These are phyloP conservation scores for Termitomyces sp. DNA, from an alignment of 768 basidiomycete genomes.

Conservation along the genomic window DNA sequence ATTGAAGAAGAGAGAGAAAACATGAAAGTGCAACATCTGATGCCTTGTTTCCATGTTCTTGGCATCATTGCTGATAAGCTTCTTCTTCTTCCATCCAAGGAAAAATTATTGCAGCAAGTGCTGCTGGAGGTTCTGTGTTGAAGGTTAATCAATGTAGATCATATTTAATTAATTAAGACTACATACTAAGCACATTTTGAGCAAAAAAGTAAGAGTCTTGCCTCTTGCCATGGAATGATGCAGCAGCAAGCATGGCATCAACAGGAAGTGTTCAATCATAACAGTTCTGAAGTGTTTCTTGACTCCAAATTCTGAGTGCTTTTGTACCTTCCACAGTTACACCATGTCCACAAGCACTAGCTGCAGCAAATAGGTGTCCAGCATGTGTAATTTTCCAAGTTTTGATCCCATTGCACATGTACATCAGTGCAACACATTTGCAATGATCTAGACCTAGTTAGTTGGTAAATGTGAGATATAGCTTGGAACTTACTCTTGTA, in stretches of 20 bases:
- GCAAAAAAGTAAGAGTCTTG: slow-evolving; percentile 19
- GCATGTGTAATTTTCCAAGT: slow-evolving; percentile 7
- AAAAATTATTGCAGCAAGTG: slow-evolving; percentile 8
- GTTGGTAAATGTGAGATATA: too few relatives aligned
- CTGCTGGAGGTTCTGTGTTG: slow-evolving; percentile 18
- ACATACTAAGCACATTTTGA: slow-evolving; percentile 6
- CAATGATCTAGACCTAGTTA: slow-evolving; percentile 29
- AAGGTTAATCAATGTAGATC: too few relatives aligned
- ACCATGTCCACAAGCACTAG: slow-evolving; percentile 17
- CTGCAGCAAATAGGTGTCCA: slow-evolving; percentile 15
- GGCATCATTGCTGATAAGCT: not conserved
- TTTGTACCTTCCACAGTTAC: slow-evolving; percentile 18
- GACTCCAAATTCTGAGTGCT: slow-evolving; percentile 16
- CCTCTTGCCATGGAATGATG: slow-evolving; percentile 17
- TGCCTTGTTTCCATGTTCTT: not conserved
- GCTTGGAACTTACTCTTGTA: slow-evolving; percentile 25
- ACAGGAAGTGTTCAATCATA: slow-evolving; percentile 22
- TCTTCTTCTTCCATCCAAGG: not conserved
- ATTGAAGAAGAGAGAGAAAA: slow-evolving; percentile 12
- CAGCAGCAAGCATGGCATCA: slow-evolving; percentile 22
- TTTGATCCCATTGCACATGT: slow-evolving; percentile 18
- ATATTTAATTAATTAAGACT: too few relatives aligned
- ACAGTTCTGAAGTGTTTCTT: slow-evolving; percentile 8
- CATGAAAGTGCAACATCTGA: not conserved
- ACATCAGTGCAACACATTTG: slow-evolving; percentile 16